Conservation (phyloP, 495 filamentous ascomycete species). For the Tuber calosporum region DNA sequence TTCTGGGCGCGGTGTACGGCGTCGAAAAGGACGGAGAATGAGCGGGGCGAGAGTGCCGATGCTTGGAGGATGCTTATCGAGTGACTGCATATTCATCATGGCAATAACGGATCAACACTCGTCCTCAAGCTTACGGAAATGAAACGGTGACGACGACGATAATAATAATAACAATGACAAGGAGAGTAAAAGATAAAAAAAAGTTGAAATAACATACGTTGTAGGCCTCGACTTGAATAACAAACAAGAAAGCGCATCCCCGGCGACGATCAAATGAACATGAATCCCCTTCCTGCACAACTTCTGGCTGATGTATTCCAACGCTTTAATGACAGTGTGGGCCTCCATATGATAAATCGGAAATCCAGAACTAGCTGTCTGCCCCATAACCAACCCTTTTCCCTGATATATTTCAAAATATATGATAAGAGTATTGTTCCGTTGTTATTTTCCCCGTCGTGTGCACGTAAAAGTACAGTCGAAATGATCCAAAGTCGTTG, state of each 20-base stretch:
- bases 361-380: slow-evolving; percentile 8
- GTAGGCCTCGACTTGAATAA: slow-evolving; percentile 36
- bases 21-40: slow-evolving; percentile 13
- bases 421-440: background rate
- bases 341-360: slow-evolving; percentile 25
- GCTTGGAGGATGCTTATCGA: slow-evolving; percentile 27
- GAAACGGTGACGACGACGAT: background rate
- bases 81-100: slow-evolving; percentile 17
- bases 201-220: slow-evolving; percentile 18
- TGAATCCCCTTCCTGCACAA: slow-evolving; percentile 32
- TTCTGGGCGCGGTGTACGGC: slow-evolving; percentile 26
- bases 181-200: too few relatives aligned
- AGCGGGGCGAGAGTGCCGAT: slow-evolving; percentile 18
- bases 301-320: slow-evolving; percentile 41
- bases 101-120: slow-evolving; percentile 12
- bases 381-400: slow-evolving; percentile 16
- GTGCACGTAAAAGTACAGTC: background rate
- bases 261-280: slow-evolving; percentile 35
- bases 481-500: background rate
- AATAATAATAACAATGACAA: background rate
- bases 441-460: background rate
- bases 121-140: background rate
- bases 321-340: slow-evolving; percentile 23
- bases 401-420: background rate
- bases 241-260: slow-evolving; percentile 32